Base-by-base conservation (phyloP, 208 protist genomes). In the Strigomonas oncopelti region DNA sequence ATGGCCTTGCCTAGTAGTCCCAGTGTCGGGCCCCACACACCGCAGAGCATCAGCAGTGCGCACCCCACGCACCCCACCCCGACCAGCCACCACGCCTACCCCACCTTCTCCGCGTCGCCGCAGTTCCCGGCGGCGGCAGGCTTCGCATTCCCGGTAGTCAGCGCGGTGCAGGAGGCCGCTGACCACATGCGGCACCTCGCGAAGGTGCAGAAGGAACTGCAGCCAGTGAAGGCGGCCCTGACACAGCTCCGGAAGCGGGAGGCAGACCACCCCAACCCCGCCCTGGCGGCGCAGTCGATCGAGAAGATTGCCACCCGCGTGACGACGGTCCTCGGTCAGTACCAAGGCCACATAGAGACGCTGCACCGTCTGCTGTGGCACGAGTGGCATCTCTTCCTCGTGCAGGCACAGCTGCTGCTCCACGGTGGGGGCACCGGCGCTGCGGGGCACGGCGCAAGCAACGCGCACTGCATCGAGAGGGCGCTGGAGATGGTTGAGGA, bases 141-240 rank as follows among this genome's bases (percentile, higher is more conserved):
- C 3, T 9, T 38, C 24, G 14, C 28, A 5, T 36, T 1, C 18
- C 20, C 90, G 86, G 83, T 60, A 77, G 31, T 55, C 59, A 48
- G 18, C 29, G 78, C 71, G 27, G 56, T 74, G 0, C 72, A 85
- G 32, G 89, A 92, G 34, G 72, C 84, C 38, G 32, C 68, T 32
- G 89, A 95, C 20, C 71, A 80, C 18, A 61, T 91, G 38, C 85
- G 84, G 3, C 76, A 91, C 61, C 62, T 95, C 31, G 79, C 87
- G 65, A 92, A 95, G 56, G 74, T 95, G 5, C 76, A 74, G 31
- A 88, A 90, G 61, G 89, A 95, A 67, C 69, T 95, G 16, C 75
- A 84, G 31, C 89, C 89, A 1, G 86, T 95, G 5, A 90, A 88
- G 24, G 75, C 79, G 25, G 89, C 89, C 1, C 64, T 95, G 20